A percentile compares a stretch with the other conserved stretches of the same genome.
Evolutionary conservation across 164 flowering plant genomes (phyloP).

Genomic region (Berberis thunbergii): DNA sequence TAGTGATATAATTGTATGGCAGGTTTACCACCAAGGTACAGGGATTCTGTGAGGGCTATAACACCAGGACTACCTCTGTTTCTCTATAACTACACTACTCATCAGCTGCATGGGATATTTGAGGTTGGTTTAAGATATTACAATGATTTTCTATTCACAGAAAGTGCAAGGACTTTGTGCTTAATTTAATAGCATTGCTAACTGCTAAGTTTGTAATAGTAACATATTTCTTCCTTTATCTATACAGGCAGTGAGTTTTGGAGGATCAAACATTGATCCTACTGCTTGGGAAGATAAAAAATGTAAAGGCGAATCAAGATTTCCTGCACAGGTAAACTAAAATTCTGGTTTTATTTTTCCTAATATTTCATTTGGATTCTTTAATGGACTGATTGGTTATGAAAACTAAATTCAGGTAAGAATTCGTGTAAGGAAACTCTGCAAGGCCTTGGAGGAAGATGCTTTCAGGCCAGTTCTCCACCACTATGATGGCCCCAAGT

Average conservation of each 20-base stretch:
- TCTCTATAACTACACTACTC: constrained; percentile 88
- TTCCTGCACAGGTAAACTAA: constrained; percentile 78
- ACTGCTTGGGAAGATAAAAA: constrained; percentile 92
- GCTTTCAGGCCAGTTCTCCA: constrained; percentile 32
- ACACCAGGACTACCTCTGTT: constrained; percentile 73
- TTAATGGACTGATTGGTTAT: too few relatives aligned
- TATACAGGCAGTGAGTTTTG: constrained; percentile 66
- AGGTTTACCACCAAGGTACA: constrained; percentile 89
- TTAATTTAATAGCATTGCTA: too few relatives aligned
- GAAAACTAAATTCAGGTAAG: neutral
- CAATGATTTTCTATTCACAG: too few relatives aligned
- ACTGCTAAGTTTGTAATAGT: too few relatives aligned
- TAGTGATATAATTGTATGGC: neutral
- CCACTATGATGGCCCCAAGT: constrained; percentile 15
- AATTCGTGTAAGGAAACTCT: constrained; percentile 9
- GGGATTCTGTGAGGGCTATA: constrained; percentile 88
- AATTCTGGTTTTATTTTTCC: neutral
- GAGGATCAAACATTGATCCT: constrained; percentile 80
- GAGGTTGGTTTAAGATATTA: constrained; percentile 37
- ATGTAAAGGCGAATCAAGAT: constrained; percentile 78
- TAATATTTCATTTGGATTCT: neutral
- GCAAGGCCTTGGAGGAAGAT: constrained; percentile 15
- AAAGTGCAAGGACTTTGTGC: too few relatives aligned
- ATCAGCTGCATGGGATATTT: constrained; percentile 89
- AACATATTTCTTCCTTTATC: too few relatives aligned